Conservation (phyloP, 192 early-diverging fungal genomes). For the Radiomyces spectabilis region DNA sequence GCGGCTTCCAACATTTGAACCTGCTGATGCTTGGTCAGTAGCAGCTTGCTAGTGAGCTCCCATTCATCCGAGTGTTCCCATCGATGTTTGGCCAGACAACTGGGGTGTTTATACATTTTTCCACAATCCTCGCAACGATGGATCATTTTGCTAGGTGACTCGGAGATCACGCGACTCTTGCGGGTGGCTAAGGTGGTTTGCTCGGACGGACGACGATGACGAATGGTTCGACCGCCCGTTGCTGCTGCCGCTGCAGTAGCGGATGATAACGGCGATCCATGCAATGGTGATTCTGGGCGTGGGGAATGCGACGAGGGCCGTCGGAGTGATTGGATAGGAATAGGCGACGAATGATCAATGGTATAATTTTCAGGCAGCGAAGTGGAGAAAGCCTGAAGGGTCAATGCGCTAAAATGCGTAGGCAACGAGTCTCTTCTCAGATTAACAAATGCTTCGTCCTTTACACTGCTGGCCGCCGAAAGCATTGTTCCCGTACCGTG, state of each 20-base stretch:
- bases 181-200: no score
- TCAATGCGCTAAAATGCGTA: conserved; percentile 12
- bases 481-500: conserved; percentile 1
- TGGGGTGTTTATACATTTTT: conserved; percentile 58
- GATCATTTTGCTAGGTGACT: no score
- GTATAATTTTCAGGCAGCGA: conserved; percentile 22
- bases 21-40: conserved; percentile 49
- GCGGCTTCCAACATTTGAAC: conserved; percentile 63
- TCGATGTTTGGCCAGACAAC: conserved; percentile 56
- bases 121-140: conserved; percentile 50
- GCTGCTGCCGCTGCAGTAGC: not conserved
- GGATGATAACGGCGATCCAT: no score
- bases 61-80: conserved; percentile 66
- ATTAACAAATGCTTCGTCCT: not conserved
- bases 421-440: conserved; percentile 11
- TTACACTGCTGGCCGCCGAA: not conserved
- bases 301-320: not conserved
- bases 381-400: conserved; percentile 2
- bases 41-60: conserved; percentile 39
- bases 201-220: not conserved
- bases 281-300: not conserved
- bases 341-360: conserved; percentile 15
- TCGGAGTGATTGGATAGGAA: not conserved
- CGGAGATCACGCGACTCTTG: no score
- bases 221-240: not conserved